Conservation (phyloP, 345 rosid genomes). For the Dipteronia dyeriana region DNA sequence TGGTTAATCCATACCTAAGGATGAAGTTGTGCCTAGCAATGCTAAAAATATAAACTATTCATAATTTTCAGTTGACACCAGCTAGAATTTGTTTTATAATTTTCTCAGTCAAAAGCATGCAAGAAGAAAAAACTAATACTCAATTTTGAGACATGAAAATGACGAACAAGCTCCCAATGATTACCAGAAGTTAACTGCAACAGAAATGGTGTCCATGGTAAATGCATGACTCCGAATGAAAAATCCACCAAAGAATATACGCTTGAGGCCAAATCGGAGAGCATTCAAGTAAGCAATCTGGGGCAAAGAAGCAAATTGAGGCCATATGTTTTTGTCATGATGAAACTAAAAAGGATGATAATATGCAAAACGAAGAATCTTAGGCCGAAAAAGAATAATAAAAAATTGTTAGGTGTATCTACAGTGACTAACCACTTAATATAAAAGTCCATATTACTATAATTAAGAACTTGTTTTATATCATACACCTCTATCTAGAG, state of each 20-base stretch:
- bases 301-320: slow-evolving; percentile 7
- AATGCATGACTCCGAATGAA: slow-evolving; percentile 72
- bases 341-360: slow-evolving; percentile 1
- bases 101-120: background rate
- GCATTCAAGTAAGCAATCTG: slow-evolving; percentile 86
- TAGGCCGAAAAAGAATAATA: background rate
- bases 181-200: slow-evolving; percentile 80
- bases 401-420: background rate
- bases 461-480: background rate
- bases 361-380: background rate
- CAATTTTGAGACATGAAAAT: background rate
- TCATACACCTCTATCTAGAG: background rate
- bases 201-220: slow-evolving; percentile 84
- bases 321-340: background rate
- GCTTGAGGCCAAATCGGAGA: slow-evolving; percentile 78
- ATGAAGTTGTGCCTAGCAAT: slow-evolving; percentile 6
- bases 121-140: background rate
- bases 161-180: background rate
- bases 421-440: background rate
- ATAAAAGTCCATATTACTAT: background rate
- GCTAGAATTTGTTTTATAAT: slow-evolving; percentile 5
- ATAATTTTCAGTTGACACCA: background rate
- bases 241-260: slow-evolving; percentile 80
- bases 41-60: background rate
- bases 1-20: background rate